Base-by-base conservation (phyloP, 306 rosid species). In the Cucurbita moschata region DNA sequence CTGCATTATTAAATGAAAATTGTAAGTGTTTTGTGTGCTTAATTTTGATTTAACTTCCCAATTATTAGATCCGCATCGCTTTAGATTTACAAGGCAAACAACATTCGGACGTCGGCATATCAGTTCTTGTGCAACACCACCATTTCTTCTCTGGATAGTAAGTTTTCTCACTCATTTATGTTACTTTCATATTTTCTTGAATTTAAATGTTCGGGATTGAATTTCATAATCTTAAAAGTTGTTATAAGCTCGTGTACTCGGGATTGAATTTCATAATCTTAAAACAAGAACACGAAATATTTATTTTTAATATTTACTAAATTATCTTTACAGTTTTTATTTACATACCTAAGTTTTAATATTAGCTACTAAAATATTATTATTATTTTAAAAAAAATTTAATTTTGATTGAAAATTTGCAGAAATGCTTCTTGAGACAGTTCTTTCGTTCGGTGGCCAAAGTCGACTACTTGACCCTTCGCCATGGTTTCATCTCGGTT, bases 341-440 rank as follows among this genome's bases (percentile, higher is more conserved):
- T n/a, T n/a, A n/a, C n/a, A n/a, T n/a, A n/a, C n/a, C n/a, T n/a
- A n/a, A n/a, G n/a, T n/a, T n/a, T n/a, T n/a, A n/a, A n/a, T 26
- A 26, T 26, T 26, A 26, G 30, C 3, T 1, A 26, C 30, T 26
- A 26, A 26, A 26, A 1, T 26, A 26, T 1, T 26, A 26, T 26
- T 26, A 26, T 26, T 26, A 40, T 0, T 42, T 7, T 42, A 8
- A 42, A 42, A 42, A 42, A n/a, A n/a, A n/a, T 19, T 19, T 19
- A 19, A 19, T 19, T 19, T 19, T 19, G 19, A 19, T 19, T 19
- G 19, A 19, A 19, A 19, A 38, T 0, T 7, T 76, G 55, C 83
- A 87, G 91, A 85, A 71, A 79, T 85, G 91, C 82, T 87, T 87
- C 88, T 87, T 82, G 77, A 67, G 84, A 35, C 91, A 87, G 35